These are phyloP conservation scores for Ceratocystis harringtonii DNA, from an alignment of 2,329 filamentous ascomycete genomes.

Conservation along the genomic window DNA sequence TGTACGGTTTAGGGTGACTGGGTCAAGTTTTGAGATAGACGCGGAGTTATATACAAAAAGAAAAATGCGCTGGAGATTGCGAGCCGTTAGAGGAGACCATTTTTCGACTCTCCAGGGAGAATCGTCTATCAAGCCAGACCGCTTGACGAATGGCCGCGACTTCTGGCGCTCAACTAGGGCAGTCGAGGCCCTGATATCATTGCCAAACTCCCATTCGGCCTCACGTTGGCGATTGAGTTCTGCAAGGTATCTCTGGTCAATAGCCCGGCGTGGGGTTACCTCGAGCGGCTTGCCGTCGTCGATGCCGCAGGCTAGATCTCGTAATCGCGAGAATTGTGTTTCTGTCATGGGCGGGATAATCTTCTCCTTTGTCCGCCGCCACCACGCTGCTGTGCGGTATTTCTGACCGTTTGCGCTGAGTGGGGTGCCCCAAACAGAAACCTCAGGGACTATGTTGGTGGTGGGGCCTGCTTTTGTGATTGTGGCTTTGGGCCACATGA, in stretches of 20 bases:
- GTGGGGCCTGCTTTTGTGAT: conserved; percentile 4
- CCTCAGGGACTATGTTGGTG: conserved; percentile 25
- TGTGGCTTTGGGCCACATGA: conserved; percentile 23
- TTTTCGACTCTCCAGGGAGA: conserved; percentile 7
- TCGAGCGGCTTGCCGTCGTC: conserved; percentile 12
- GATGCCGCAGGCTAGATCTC: conserved; percentile 10
- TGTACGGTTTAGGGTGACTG: background rate
- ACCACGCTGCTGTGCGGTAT: conserved; percentile 26
- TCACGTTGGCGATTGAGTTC: background rate
- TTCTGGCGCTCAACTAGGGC: conserved; percentile 12
- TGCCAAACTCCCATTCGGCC: conserved; percentile 9
- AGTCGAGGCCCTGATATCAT: conserved; percentile 6
- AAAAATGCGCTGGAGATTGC: conserved; percentile 15
- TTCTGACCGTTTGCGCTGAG: conserved; percentile 13
- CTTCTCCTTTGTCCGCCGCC: conserved; percentile 31
- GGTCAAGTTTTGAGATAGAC: conserved; percentile 13
- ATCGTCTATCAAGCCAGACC: conserved; percentile 10
- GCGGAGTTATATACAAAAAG: conserved; percentile 15
- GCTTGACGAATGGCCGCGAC: conserved; percentile 12
- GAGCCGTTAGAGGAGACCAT: conserved; percentile 12
- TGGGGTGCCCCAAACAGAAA: conserved; percentile 37
- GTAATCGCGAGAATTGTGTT: conserved; percentile 3
- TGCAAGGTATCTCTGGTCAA: background rate
- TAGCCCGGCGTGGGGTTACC: conserved; percentile 8
- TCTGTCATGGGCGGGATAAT: conserved; percentile 29